Conservation (phyloP, 352 stramenopile species). For the Phytophthora agathidicida region DNA sequence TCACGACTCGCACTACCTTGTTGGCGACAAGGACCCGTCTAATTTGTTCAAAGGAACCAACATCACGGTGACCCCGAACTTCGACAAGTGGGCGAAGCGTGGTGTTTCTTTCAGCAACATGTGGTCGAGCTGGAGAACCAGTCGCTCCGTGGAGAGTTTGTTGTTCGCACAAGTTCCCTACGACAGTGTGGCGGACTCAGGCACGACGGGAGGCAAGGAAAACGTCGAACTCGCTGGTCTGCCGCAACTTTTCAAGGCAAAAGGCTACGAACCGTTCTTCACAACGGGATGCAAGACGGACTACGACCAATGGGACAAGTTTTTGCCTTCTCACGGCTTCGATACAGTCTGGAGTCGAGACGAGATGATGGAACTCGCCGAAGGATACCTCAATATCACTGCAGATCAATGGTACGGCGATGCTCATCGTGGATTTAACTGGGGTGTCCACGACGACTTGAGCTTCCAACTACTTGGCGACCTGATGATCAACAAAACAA, state of each 20-base stretch:
- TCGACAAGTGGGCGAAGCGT: slow-evolving; percentile 57
- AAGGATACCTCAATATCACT: slow-evolving; percentile 41
- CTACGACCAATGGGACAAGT: slow-evolving; percentile 59
- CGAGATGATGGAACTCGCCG: slow-evolving; percentile 45
- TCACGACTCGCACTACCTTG: slow-evolving; percentile 60
- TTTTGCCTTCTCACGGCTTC: slow-evolving; percentile 57
- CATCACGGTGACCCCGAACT: slow-evolving; percentile 48
- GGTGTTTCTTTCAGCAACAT: slow-evolving; percentile 59
- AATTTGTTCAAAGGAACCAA: slow-evolving; percentile 30
- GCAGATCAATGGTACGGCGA: slow-evolving; percentile 38
- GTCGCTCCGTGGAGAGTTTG: slow-evolving; percentile 61
- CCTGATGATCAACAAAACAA: slow-evolving; percentile 55
- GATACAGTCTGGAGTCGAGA: slow-evolving; percentile 45
- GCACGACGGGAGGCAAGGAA: slow-evolving; percentile 37
- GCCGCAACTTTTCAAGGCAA: slow-evolving; percentile 56
- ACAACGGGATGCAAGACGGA: slow-evolving; percentile 46
- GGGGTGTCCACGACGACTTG: slow-evolving; percentile 64
- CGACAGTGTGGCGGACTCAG: slow-evolving; percentile 41
- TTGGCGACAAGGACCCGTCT: slow-evolving; percentile 45
- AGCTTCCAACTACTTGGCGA: slow-evolving; percentile 51
- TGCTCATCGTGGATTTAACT: slow-evolving; percentile 21
- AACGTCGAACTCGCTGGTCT: slow-evolving; percentile 41
- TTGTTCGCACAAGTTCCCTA: slow-evolving; percentile 58
- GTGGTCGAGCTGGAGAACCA: slow-evolving; percentile 69
- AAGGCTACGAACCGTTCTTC: slow-evolving; percentile 58